Conservation (phyloP, 768 basidiomycete genomes). For the Calocybe gangraenosa region DNA sequence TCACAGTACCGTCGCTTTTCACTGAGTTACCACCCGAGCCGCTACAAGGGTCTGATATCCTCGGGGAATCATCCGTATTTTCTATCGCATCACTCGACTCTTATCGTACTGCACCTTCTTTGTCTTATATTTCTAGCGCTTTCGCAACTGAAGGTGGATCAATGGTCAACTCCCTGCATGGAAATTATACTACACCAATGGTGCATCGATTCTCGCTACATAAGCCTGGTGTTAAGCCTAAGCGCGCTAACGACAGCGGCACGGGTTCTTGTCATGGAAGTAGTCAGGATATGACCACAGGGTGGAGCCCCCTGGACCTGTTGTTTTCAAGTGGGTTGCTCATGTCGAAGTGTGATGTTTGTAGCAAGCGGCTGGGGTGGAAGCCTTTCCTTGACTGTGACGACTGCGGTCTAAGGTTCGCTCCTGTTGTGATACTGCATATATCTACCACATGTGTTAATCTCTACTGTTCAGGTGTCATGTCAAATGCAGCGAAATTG, state of each 20-base stretch:
- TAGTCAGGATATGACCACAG: conserved; percentile 25
- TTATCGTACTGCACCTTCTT: conserved; percentile 58
- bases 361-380: conserved; percentile 78
- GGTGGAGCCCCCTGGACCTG: conserved; percentile 77
- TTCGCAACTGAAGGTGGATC: conserved; percentile 77
- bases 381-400: conserved; percentile 86
- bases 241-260: conserved; percentile 29
- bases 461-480: conserved; percentile 52
- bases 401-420: conserved; percentile 80
- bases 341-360: conserved; percentile 78
- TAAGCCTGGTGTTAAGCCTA: conserved; percentile 70
- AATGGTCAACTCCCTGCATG: conserved; percentile 47
- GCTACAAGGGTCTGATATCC: conserved; percentile 28
- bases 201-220: conserved; percentile 86
- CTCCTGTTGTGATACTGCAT: conserved; percentile 17
- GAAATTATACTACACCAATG: conserved; percentile 40
- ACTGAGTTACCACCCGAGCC: conserved; percentile 6
- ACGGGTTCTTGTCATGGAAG: conserved; percentile 28
- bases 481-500: conserved; percentile 80
- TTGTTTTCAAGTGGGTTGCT: conserved; percentile 72
- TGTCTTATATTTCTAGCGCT: conserved; percentile 49
- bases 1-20: too few relatives aligned
- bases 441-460: conserved; percentile 6
- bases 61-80: conserved; percentile 42
- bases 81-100: conserved; percentile 59